Evolutionary conservation across 1,284 basidiomycete genomes (phyloP), one percentile per base, ranked within the genome.

Genomic region (Ustilago lituana): DNA sequence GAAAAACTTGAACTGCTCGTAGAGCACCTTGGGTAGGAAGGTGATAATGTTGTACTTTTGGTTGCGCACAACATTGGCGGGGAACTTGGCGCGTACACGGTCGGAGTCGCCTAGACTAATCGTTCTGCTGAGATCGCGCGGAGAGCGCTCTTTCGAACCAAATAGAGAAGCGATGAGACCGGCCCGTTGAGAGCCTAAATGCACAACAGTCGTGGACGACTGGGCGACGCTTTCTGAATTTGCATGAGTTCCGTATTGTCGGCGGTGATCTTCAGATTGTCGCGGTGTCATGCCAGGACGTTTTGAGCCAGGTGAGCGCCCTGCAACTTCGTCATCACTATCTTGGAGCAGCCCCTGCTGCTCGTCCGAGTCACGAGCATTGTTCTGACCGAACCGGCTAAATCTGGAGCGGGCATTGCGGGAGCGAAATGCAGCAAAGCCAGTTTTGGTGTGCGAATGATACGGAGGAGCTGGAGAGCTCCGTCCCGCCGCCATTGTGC

Each of bases 1-100:
- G 86, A 99, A 99, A 86, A 96, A 98, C 84, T 98, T 98, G 90
- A 98, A 99, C 83, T 98, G 96, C 83, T 98, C 94, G 83, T 98
- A 98, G 82, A 98, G 89, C 38, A 98, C 94, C 64, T 97, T 87
- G 0, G 95, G 95, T 4, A 99, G 86, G 85, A 98, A 98, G 9
- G 92, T 93, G 83, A 93, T 86, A 47, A 92, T 84, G 80, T 93
- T 96, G 86, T 98, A 98, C 84, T 99, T 99, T 83, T 98, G 95
- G 79, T 99, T 99, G 73, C 92, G 89, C 37, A 98, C 91, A 29
- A 91, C 89, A 83, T 98, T 99, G 26, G 93, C 76, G 0, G 86
- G 84, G 54, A 81, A 86, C 17, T 73, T 69, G 1, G 83, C 77
- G 17, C 78, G 55, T 14, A 53, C 40, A 3, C 33, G 43, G 33